These are phyloP conservation scores for Thamnidium elegans DNA, from an alignment of 192 early-diverging fungal species.

Conservation along the genomic window DNA sequence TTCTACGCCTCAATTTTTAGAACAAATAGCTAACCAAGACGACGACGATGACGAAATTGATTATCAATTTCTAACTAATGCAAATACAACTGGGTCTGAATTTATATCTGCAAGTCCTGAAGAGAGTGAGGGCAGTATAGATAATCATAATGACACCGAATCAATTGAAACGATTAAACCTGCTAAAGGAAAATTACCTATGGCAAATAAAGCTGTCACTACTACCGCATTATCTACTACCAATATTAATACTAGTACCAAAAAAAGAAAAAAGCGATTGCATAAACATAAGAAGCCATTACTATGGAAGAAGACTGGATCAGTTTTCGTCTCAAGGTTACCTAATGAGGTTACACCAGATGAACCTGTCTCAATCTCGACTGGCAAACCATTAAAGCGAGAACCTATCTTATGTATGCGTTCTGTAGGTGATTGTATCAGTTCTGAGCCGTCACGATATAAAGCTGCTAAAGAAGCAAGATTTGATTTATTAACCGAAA, in stretches of 20 bases:
- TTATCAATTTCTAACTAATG: neutral
- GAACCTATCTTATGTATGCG: conserved; percentile 12
- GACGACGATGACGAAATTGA: conserved; percentile 3
- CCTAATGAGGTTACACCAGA: neutral
- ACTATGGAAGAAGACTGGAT: conserved; percentile 21
- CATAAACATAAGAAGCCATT: neutral
- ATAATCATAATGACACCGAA: neutral
- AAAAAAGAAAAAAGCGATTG: neutral
- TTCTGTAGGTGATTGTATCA: neutral
- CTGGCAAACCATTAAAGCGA: conserved; percentile 1
- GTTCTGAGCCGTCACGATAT: conserved; percentile 11
- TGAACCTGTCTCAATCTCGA: neutral
- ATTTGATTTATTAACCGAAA: conserved; percentile 1
- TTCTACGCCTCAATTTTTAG: neutral
- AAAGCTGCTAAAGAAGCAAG: conserved; percentile 1
- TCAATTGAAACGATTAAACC: neutral
- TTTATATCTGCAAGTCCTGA: too few species aligned
- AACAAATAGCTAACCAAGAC: neutral
- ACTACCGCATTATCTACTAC: neutral
- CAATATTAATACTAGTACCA: neutral
- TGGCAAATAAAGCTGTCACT: neutral
- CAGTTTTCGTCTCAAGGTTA: conserved; percentile 7
- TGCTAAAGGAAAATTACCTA: too few species aligned
- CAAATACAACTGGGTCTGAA: too few species aligned
- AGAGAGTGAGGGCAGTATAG: too few species aligned